These are phyloP conservation scores for Cutaneotrichosporon sp. DNA, from an alignment of 1,284 basidiomycete genomes.

Conservation along the genomic window DNA sequence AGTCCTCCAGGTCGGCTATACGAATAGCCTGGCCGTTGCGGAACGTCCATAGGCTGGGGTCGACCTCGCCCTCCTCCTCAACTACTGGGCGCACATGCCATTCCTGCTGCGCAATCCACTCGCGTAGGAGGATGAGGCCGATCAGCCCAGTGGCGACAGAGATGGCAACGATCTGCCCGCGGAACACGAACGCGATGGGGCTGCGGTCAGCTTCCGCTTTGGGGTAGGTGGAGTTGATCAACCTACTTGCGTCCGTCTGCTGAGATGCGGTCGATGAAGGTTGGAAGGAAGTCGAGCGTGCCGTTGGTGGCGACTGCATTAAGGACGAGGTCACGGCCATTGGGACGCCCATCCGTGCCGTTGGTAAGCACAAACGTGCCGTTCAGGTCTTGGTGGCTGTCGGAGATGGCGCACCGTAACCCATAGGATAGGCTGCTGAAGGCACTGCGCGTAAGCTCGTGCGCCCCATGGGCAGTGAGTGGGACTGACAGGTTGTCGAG, in stretches of 20 bases:
- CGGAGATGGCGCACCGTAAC: constrained; percentile 9
- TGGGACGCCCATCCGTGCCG: constrained; percentile 10
- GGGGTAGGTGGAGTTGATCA: too few species aligned
- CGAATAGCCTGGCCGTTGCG: constrained; percentile 25
- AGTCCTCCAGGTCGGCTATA: not conserved
- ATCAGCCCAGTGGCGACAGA: constrained; percentile 84
- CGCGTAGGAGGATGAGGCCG: constrained; percentile 83
- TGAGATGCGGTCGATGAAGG: constrained; percentile 15
- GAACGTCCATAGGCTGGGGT: constrained; percentile 40
- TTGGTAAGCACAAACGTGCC: constrained; percentile 10
- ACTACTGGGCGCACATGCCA: constrained; percentile 27
- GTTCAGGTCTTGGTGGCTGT: constrained; percentile 22
- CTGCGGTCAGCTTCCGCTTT: constrained; percentile 43
- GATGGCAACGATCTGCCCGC: constrained; percentile 90
- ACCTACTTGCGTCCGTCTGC: constrained; percentile 31
- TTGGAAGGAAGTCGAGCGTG: constrained; percentile 11
- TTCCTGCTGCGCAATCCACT: constrained; percentile 85
- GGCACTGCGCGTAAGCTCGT: constrained; percentile 8
- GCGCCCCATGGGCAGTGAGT: not conserved
- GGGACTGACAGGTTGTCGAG: constrained; percentile 35
- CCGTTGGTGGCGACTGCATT: constrained; percentile 17
- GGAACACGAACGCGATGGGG: constrained; percentile 78
- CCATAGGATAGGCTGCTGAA: constrained; percentile 16
- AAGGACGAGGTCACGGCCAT: constrained; percentile 19
- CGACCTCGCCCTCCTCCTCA: constrained; percentile 31